These are phyloP conservation scores for Flueggea neowawraea DNA, from an alignment of 441 rosid species.

Conservation along the genomic window DNA sequence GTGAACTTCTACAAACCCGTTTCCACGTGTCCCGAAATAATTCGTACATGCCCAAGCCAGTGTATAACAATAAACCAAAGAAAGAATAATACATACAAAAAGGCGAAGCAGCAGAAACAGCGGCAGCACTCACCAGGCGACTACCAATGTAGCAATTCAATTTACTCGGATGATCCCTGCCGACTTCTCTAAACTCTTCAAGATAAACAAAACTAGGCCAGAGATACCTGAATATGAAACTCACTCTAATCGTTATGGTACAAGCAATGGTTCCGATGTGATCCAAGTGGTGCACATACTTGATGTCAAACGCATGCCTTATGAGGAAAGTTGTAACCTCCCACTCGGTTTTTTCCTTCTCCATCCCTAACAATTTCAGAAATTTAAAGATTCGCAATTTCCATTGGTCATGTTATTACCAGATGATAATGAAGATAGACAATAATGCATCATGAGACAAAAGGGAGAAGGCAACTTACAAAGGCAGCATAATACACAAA, in stretches of 20 bases:
- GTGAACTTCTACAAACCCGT: slow-evolving; percentile 18
- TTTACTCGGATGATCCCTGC: slow-evolving; percentile 19
- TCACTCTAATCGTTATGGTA: slow-evolving; percentile 12
- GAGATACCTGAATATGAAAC: slow-evolving; percentile 18
- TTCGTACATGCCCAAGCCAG: slow-evolving; percentile 24
- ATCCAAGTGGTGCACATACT: slow-evolving; percentile 14
- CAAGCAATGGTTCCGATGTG: slow-evolving; percentile 8
- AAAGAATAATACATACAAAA: slow-evolving; percentile 44
- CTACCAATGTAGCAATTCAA: slow-evolving; percentile 19
- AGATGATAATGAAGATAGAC: background rate
- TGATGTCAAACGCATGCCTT: slow-evolving; percentile 16
- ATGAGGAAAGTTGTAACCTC: slow-evolving; percentile 80
- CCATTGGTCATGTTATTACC: background rate
- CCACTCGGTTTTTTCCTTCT: slow-evolving; percentile 83
- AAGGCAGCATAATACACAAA: slow-evolving; percentile 81
- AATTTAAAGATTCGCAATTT: background rate
- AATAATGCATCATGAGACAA: background rate
- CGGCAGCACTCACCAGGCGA: slow-evolving; percentile 22
- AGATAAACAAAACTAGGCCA: slow-evolving; percentile 19
- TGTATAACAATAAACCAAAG: slow-evolving; percentile 18
- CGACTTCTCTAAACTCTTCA: slow-evolving; percentile 15
- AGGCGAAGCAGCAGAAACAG: slow-evolving; percentile 15
- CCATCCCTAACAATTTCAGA: slow-evolving; percentile 66
- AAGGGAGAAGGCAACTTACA: slow-evolving; percentile 43
- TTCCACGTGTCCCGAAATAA: slow-evolving; percentile 10